Evolutionary conservation across 2,329 filamentous ascomycete species (phyloP), one percentile per base, ranked within the genome.

Genomic region (Bipolaris cookei): DNA sequence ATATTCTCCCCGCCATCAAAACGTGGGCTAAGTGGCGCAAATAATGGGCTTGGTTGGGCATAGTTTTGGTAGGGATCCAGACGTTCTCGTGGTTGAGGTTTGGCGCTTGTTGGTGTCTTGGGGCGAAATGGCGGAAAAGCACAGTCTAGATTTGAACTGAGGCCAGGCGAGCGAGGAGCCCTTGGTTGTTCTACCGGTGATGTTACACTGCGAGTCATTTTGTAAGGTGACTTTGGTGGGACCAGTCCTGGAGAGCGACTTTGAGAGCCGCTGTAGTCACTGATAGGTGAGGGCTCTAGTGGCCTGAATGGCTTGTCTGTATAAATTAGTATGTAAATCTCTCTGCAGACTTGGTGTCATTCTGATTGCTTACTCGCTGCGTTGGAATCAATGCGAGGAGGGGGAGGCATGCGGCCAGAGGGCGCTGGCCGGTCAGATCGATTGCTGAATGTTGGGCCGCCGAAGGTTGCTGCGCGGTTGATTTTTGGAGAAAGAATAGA

Each of bases 81-180:
- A 41, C 59, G 67, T 14, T 74, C 66, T 25, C 60, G 63, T 25
- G 62, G 54, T 42, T 60, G 67, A 23, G 65, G 42, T 52, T 53
- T 69, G 38, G 64, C 56, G 43, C 64, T 69, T 32, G 62, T 65
- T 6, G 68, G 61, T 2, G 72, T 69, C 56, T 76, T 79, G 14
- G 78, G 71, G 1, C 83, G 83, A 58, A 86, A 86, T 0, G 79
- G 80, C 16, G 83, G 82, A 58, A 86, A 85, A 0, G 83, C 79
- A 52, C 76, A 81, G 62, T 86, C 84, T 47, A 84, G 73, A 41
- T 75, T 77, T 2, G 65, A 52, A 3, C 61, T 51, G 6, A 72
- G 58, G 43, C 70, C 67, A 30, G 76, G 74, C 35, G 76, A 77
- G 1, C 73, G 70, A 23, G 67, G 67, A 34, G 54, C 67, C 35